phyloP scores from a whole-genome alignment of 768 basidiomycete genomes.

The Nidularia pulvinata region DNA sequence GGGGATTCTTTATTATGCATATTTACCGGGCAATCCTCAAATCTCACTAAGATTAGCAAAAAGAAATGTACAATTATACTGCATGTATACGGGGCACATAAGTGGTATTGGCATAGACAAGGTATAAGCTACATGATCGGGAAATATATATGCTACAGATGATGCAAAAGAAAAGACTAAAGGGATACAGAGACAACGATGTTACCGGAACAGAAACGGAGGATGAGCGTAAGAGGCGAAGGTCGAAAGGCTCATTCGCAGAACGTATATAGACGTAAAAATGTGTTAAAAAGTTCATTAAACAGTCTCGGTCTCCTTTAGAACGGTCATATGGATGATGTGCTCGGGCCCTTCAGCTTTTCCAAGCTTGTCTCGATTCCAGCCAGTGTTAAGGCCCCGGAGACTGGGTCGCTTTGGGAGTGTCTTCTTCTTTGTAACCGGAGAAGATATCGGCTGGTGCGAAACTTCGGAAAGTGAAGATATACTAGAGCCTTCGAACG shows the following conservation, averaged over 20 bases:
- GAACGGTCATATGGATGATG: slow-evolving; percentile 1
- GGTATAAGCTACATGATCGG: too few species aligned
- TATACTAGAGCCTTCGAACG: slow-evolving; percentile 2
- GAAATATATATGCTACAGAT: not conserved
- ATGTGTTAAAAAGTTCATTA: too few species aligned
- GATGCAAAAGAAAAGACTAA: too few species aligned
- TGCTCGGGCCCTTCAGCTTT: not conserved
- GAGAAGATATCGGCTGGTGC: not conserved
- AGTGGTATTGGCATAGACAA: not conserved
- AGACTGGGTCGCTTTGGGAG: slow-evolving; percentile 1
- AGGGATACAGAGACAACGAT: too few species aligned
- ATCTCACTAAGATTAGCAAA: not conserved
- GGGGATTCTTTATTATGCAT: too few species aligned
- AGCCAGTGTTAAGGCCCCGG: not conserved
- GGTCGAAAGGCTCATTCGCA: too few species aligned
- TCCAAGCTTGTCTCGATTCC: not conserved
- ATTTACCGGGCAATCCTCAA: too few species aligned
- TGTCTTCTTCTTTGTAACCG: not conserved
- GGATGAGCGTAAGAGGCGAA: too few species aligned
- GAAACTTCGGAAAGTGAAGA: not conserved
- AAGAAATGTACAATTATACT: not conserved
- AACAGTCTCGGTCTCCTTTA: not conserved
- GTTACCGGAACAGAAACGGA: too few species aligned
- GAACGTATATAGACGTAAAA: too few species aligned
- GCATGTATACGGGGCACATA: not conserved